Evolutionary conservation across 306 rosid species (phyloP).

Genomic region (Urtica urens): DNA sequence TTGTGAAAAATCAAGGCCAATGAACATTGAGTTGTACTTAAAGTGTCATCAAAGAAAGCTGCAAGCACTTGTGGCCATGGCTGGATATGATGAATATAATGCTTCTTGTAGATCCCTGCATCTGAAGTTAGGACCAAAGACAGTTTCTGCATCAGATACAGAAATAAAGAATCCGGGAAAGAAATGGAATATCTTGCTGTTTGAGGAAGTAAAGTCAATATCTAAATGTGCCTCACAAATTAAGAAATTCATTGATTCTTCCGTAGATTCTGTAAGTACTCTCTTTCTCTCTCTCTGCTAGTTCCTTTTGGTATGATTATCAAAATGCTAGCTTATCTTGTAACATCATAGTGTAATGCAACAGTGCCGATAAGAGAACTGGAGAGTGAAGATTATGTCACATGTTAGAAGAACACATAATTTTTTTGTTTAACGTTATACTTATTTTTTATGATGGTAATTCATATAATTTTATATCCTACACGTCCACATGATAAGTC

Average conservation of each 20-base stretch:
- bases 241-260: conserved; percentile 53
- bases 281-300: too few species aligned
- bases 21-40: conserved; percentile 62
- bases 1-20: conserved; percentile 64
- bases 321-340: too few species aligned
- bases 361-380: too few species aligned
- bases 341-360: too few species aligned
- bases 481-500: too few species aligned
- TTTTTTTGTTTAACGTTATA: too few species aligned
- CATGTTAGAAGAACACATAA: too few species aligned
- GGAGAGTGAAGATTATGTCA: too few species aligned
- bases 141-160: conserved; percentile 30
- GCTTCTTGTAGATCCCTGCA: conserved; percentile 38
- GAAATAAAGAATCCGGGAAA: conserved; percentile 47
- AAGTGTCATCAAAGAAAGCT: conserved; percentile 71
- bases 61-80: conserved; percentile 71
- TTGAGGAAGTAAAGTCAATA: conserved; percentile 81
- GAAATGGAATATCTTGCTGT: conserved; percentile 51
- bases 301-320: too few species aligned
- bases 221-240: conserved; percentile 69
- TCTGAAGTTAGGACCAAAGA: conserved; percentile 30
- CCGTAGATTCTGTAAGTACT: conserved; percentile 49
- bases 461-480: too few species aligned
- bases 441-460: too few species aligned
- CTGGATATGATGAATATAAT: conserved; percentile 49